These are phyloP conservation scores for Penicillium cosmopolitanum DNA, from an alignment of 495 filamentous ascomycete species.

Conservation along the genomic window DNA sequence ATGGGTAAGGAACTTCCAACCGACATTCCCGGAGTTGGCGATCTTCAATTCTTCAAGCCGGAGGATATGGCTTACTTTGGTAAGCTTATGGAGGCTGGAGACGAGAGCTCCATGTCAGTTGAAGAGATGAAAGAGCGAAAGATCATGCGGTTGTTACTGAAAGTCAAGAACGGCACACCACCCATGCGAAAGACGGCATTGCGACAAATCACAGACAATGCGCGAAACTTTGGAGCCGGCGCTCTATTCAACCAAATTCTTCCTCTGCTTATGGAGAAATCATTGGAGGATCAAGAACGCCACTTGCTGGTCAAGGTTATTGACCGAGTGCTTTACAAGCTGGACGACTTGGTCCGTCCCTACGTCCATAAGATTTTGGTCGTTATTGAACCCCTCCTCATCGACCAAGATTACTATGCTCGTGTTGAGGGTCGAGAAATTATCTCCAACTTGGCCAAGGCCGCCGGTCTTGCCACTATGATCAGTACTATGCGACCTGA, in stretches of 20 bases:
- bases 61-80: constrained; percentile 99
- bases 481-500: constrained; percentile 99
- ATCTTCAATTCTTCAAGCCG: constrained; percentile 97
- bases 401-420: constrained; percentile 99
- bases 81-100: constrained; percentile 92
- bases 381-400: constrained; percentile 97
- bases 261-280: constrained; percentile 97
- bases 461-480: constrained; percentile 97
- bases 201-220: constrained; percentile 96
- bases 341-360: constrained; percentile 94
- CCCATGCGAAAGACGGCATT: constrained; percentile 99
- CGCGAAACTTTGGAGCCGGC: constrained; percentile 93
- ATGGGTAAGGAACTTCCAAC: constrained; percentile 92
- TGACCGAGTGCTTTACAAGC: constrained; percentile 96
- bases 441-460: constrained; percentile 95
- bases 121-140: constrained; percentile 98
- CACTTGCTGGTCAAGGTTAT: constrained; percentile 99
- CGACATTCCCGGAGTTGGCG: constrained; percentile 96
- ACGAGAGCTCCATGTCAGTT: constrained; percentile 88
- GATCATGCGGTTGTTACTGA: constrained; percentile 95
- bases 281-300: constrained; percentile 96
- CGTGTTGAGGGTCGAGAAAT: constrained; percentile 98
- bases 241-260: constrained; percentile 98
- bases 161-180: constrained; percentile 99
- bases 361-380: constrained; percentile 98